Evolutionary conservation across 805 yeast genomes (phyloP), one percentile per base, ranked within the genome.

Genomic region (Blastobotrys attinorum): DNA sequence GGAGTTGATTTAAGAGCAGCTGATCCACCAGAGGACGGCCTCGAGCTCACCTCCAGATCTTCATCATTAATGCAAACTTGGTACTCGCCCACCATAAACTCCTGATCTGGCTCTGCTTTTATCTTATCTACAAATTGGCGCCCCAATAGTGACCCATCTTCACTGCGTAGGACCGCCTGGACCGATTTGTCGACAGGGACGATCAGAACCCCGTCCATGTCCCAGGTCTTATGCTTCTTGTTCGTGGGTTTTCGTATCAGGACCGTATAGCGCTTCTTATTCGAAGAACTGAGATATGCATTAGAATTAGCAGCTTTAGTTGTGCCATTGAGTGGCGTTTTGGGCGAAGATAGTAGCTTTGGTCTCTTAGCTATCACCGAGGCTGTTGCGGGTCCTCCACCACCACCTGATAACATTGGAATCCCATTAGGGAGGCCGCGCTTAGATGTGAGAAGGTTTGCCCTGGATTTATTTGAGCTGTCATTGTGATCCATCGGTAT

Each of bases 151-250:
- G 41, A 27, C 21, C 51, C 50, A 8, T 43, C 51, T 45, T 44
- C 54, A 40, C 44, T 67, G 43, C 46, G 11, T 15, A 37, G 31
- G 3, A 22, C 29, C 29, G 29, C 29, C 10, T 7, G 11, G 15
- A 6, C 39, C 13, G n/a, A 16, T 13, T 50, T 48, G 10, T 42
- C 22, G 3, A 25, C 27, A 2, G 21, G 45, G 23, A 49, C 48
- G n/a, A 63, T 53, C 13, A 82, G 64, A 27, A 65, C 62, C 0
- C 96, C 97, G 64, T 92, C 97, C 2, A 95, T 95, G 44, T 86
- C 94, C 98, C 98, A 92, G 0, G 87, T 79, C 59, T 89, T 89
- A 60, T 88, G 79, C 68, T 90, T 87, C 63, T 83, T 86, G 25
- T 65, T 70, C 0, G 90, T 69, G 34, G 71, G 70, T 59, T 86